Conservation (phyloP, 2,329 filamentous ascomycete genomes). For the Emergomyces orientalis region DNA sequence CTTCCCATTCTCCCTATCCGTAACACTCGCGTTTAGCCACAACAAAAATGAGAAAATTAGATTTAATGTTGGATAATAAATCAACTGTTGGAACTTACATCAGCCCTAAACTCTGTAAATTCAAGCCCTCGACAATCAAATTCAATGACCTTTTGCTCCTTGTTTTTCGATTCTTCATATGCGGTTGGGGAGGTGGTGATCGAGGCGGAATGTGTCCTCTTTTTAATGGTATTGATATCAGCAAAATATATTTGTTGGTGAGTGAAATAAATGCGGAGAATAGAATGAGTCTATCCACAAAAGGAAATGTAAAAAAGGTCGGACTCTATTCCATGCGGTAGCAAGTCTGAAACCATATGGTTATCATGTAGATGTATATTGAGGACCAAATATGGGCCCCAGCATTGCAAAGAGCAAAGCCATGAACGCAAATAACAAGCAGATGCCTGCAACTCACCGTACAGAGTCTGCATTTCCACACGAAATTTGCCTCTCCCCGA, state of each 20-base stretch:
- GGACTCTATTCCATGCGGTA: background rate
- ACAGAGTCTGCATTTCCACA: conserved; percentile 99
- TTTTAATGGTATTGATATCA: background rate
- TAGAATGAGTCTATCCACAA: background rate
- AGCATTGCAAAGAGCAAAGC: background rate
- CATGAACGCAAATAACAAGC: background rate
- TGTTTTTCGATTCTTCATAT: conserved; percentile 51
- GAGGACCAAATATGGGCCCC: too few relatives aligned
- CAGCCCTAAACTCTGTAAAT: conserved; percentile 80
- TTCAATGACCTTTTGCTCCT: conserved; percentile 69
- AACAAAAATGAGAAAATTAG: background rate
- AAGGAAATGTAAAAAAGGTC: background rate
- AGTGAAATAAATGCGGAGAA: background rate
- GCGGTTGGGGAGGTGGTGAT: conserved; percentile 64
- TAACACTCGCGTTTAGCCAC: background rate
- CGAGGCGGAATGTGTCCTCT: conserved; percentile 56
- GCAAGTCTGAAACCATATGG: background rate
- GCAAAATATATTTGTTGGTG: background rate
- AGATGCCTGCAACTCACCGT: conserved; percentile 50
- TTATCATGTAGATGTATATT: background rate
- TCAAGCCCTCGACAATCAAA: conserved; percentile 93
- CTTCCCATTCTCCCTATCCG: conserved; percentile 75
- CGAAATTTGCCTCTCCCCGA: conserved; percentile 93
- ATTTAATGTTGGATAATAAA: background rate
- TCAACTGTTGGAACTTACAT: conserved; percentile 48